phyloP scores from a whole-genome alignment of 306 rosid genomes.

The Biancaea sappan region DNA sequence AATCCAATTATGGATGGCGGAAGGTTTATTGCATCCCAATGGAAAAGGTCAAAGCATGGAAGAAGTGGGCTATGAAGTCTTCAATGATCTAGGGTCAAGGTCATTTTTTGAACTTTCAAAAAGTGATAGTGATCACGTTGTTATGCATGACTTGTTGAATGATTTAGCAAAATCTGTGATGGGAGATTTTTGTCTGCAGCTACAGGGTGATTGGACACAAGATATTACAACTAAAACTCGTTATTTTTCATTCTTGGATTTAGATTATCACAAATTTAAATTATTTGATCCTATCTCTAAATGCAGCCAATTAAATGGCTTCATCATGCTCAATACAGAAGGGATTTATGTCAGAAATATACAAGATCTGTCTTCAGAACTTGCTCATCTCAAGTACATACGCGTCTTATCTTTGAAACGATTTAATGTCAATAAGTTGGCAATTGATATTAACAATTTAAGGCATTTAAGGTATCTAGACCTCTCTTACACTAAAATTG shows the following conservation, averaged over 20 bases:
- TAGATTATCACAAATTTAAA: no score
- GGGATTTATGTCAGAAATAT: no score
- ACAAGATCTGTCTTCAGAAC: neutral
- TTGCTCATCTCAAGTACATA: neutral
- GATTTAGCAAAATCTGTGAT: neutral
- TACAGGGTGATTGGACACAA: neutral
- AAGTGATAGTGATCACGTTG: neutral
- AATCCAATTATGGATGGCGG: conserved; percentile 11
- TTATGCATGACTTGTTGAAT: neutral
- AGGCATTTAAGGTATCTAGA: conserved; percentile 33
- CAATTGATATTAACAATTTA: conserved; percentile 3
- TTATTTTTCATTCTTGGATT: neutral
- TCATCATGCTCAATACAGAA: no score
- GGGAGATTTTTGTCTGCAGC: neutral
- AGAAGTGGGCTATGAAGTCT: neutral
- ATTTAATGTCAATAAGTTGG: neutral
- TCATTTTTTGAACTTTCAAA: neutral
- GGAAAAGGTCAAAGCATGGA: neutral
- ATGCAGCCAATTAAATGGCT: neutral
- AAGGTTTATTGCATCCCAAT: neutral
- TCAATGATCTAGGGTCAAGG: neutral
- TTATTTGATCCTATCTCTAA: neutral
- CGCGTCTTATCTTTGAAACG: neutral
- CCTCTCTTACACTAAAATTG: neutral
- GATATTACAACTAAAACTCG: neutral